Evolutionary conservation across 108 stramenopile species (phyloP).

Genomic region (Nitzschia putrida): DNA sequence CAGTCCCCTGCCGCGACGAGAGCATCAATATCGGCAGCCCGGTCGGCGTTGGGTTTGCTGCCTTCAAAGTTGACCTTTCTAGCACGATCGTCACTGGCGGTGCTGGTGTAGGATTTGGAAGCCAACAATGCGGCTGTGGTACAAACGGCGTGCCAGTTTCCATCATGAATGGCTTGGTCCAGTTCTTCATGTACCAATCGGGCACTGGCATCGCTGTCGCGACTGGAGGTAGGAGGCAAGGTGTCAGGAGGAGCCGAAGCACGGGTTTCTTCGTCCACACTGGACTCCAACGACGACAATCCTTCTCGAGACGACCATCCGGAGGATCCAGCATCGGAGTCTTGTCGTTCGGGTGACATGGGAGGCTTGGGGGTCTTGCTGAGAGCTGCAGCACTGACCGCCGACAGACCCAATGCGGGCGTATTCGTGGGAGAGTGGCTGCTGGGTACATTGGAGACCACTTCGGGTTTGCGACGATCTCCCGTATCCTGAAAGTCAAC

Average conservation of each 20-base stretch:
- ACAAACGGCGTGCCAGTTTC: constrained; percentile 88
- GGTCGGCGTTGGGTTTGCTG: constrained; percentile 38
- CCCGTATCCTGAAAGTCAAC: not conserved
- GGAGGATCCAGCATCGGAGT: constrained; percentile 46
- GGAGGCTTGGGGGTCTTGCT: not conserved
- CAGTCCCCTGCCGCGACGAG: constrained; percentile 86
- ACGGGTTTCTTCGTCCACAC: constrained; percentile 36
- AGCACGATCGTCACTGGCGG: constrained; percentile 47
- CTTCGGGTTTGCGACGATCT: not conserved
- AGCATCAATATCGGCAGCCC: constrained; percentile 78
- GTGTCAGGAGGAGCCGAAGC: constrained; percentile 1
- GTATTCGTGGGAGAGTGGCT: constrained; percentile 7
- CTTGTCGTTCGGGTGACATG: not conserved
- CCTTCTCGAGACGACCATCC: constrained; percentile 64
- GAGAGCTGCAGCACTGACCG: constrained; percentile 2
- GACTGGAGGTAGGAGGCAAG: not conserved
- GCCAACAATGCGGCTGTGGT: constrained; percentile 82
- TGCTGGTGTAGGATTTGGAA: constrained; percentile 29
- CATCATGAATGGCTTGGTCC: constrained; percentile 75
- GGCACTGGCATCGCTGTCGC: constrained; percentile 13
- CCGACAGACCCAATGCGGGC: constrained; percentile 17
- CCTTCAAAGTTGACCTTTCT: constrained; percentile 13
- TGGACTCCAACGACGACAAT: constrained; percentile 35
- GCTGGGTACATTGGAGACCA: not conserved
- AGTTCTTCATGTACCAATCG: constrained; percentile 52